phyloP scores from a whole-genome alignment of 495 filamentous ascomycete genomes.

The Penicillium longicatenatum region DNA sequence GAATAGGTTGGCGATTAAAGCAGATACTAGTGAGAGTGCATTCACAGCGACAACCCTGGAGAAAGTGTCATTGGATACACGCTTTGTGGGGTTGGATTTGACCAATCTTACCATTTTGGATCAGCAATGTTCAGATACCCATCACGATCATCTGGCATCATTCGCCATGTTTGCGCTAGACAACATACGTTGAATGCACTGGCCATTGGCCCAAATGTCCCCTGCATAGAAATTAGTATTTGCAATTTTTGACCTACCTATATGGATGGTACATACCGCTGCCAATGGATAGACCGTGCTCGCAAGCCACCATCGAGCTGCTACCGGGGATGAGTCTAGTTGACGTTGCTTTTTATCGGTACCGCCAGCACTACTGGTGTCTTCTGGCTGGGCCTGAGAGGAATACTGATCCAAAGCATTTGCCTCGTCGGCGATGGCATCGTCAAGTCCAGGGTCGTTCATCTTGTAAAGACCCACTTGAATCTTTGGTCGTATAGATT shows the following conservation, averaged over 20 bases:
- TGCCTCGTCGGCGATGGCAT: conserved; percentile 52
- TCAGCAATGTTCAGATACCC: conserved; percentile 60
- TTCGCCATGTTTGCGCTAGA: conserved; percentile 72
- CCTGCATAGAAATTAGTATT: conserved; percentile 32
- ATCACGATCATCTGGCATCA: conserved; percentile 53
- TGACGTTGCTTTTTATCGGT: neutral
- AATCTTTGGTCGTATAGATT: neutral
- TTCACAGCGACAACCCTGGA: conserved; percentile 70
- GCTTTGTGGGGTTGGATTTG: neutral
- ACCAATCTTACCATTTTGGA: conserved; percentile 61
- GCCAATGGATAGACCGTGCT: conserved; percentile 79
- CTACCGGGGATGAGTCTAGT: conserved; percentile 19
- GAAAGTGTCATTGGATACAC: conserved; percentile 1
- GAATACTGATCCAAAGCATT: conserved; percentile 44
- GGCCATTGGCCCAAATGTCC: conserved; percentile 83
- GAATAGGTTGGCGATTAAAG: conserved; percentile 69
- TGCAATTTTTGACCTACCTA: neutral
- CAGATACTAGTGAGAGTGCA: conserved; percentile 68
- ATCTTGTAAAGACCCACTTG: conserved; percentile 34
- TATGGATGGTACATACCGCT: conserved; percentile 45
- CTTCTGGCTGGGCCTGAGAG: conserved; percentile 19
- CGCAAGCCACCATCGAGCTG: conserved; percentile 79
- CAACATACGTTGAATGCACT: conserved; percentile 81
- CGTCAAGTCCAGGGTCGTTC: conserved; percentile 62
- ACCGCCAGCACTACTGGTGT: conserved; percentile 30